phyloP scores from a whole-genome alignment of 1,284 basidiomycete species.

The Austropuccinia psidii region DNA sequence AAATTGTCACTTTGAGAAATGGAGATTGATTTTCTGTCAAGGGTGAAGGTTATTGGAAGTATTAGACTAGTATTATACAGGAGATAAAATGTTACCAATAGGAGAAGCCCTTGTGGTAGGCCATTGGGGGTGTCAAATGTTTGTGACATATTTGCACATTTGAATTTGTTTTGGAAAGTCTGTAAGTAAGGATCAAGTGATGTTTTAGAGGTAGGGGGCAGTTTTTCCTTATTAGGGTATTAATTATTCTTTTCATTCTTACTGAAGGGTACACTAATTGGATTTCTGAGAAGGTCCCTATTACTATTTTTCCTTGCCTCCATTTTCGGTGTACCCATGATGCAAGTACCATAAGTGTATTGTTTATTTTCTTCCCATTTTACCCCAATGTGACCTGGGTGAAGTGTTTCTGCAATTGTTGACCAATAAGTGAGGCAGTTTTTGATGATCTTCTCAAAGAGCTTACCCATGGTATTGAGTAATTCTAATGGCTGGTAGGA shows the following conservation, averaged over 20 bases:
- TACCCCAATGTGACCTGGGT: not conserved
- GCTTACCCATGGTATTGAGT: not conserved
- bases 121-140: not conserved
- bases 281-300: not conserved
- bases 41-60: not conserved
- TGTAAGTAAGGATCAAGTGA: not conserved
- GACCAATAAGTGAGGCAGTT: not conserved
- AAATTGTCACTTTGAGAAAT: constrained; percentile 11
- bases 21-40: not conserved
- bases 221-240: not conserved
- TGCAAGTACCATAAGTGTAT: not conserved
- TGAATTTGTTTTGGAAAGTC: not conserved
- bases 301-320: not conserved
- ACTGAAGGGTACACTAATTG: constrained; percentile 18
- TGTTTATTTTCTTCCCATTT: not conserved
- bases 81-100: not conserved
- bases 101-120: constrained; percentile 5
- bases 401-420: not conserved
- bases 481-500: not conserved
- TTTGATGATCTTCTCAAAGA: constrained; percentile 18
- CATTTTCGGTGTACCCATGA: not conserved
- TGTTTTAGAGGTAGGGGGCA: not conserved
- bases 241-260: not conserved
- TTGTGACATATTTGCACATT: not conserved
- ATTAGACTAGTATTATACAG: constrained; percentile 14